Percentiles rank a stretch among this genome's conserved stretches.
phyloP scores from a whole-genome alignment of 768 basidiomycete species.

The Cystobasidium tubakii region DNA sequence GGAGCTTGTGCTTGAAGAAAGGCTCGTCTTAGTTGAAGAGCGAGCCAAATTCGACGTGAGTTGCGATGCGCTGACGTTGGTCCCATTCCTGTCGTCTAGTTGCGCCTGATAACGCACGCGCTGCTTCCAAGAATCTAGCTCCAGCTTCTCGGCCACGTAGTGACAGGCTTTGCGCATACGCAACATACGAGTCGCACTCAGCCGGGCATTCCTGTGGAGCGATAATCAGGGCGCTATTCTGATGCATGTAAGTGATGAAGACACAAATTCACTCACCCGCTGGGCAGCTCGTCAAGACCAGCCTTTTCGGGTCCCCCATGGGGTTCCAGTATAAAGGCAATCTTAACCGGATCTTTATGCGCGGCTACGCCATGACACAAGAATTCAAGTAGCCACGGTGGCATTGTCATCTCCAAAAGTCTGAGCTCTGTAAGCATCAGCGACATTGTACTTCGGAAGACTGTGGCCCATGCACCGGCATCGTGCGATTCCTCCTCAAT shows the following conservation, averaged over 20 bases:
- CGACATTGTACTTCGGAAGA: slow-evolving; percentile 68
- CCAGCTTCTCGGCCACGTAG: slow-evolving; percentile 60
- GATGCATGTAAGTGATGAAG: not conserved
- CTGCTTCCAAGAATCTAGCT: slow-evolving; percentile 38
- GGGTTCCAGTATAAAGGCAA: slow-evolving; percentile 84
- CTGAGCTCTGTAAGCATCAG: slow-evolving; percentile 57
- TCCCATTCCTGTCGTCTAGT: slow-evolving; percentile 2
- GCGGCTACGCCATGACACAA: slow-evolving; percentile 56
- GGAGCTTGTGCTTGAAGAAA: slow-evolving; percentile 6
- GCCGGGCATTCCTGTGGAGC: slow-evolving; percentile 61
- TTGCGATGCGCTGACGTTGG: slow-evolving; percentile 33
- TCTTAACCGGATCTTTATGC: slow-evolving; percentile 59
- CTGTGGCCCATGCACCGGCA: slow-evolving; percentile 61
- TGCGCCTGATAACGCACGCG: slow-evolving; percentile 3
- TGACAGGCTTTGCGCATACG: slow-evolving; percentile 74
- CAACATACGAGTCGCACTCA: slow-evolving; percentile 80
- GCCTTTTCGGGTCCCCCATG: slow-evolving; percentile 62
- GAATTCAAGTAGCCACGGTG: slow-evolving; percentile 83
- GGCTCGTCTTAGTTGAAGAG: slow-evolving; percentile 8
- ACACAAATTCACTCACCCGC: slow-evolving; percentile 59
- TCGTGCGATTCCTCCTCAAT: slow-evolving; percentile 68
- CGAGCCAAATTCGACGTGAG: slow-evolving; percentile 1
- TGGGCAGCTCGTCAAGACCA: slow-evolving; percentile 68
- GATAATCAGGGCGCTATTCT: not conserved
- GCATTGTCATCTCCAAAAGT: slow-evolving; percentile 68